A percentile compares a stretch with the other conserved stretches of the same genome.
Evolutionary conservation across 2,329 filamentous ascomycete genomes (phyloP).

Genomic region (Colletotrichum endophyticum): DNA sequence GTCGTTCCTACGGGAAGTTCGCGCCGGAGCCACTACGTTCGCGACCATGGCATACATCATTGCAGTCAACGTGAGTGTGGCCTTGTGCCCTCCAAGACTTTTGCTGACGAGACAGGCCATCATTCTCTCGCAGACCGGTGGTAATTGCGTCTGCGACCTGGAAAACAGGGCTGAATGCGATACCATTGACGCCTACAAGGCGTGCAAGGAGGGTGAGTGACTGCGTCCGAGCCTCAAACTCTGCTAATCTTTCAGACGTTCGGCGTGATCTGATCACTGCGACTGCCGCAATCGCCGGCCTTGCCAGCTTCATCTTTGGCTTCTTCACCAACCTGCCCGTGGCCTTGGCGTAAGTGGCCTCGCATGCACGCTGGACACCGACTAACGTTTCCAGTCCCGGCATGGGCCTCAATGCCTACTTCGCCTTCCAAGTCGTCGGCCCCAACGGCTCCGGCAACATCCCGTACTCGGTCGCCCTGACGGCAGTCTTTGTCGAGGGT

Average conservation of each 20-base stretch:
- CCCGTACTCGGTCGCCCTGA: slow-evolving; percentile 64
- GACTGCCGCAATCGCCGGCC: slow-evolving; percentile 79
- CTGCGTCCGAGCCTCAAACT: neutral
- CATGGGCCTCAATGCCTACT: slow-evolving; percentile 73
- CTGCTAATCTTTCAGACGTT: slow-evolving; percentile 48
- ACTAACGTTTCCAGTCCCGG: slow-evolving; percentile 54
- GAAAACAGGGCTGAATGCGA: slow-evolving; percentile 51
- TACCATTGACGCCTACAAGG: slow-evolving; percentile 45
- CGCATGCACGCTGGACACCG: neutral
- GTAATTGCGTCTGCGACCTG: slow-evolving; percentile 72
- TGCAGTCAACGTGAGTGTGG: slow-evolving; percentile 63
- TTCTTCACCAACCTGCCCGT: slow-evolving; percentile 83
- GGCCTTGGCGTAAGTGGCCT: slow-evolving; percentile 67
- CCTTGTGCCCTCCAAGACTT: neutral
- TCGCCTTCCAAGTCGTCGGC: slow-evolving; percentile 71
- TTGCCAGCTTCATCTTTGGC: slow-evolving; percentile 79
- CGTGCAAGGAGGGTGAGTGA: slow-evolving; percentile 51
- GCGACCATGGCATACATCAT: slow-evolving; percentile 88
- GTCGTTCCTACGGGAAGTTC: slow-evolving; percentile 77
- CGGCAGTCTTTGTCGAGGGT: slow-evolving; percentile 69
- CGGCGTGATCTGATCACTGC: slow-evolving; percentile 82
- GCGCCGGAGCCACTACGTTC: slow-evolving; percentile 81
- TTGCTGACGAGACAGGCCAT: slow-evolving; percentile 55
- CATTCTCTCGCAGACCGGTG: slow-evolving; percentile 77
- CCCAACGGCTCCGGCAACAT: slow-evolving; percentile 61